Percentiles rank a stretch among this genome's conserved stretches.
Evolutionary conservation across 2,329 filamentous ascomycete species (phyloP).

Genomic region (Anthostomella pinea): DNA sequence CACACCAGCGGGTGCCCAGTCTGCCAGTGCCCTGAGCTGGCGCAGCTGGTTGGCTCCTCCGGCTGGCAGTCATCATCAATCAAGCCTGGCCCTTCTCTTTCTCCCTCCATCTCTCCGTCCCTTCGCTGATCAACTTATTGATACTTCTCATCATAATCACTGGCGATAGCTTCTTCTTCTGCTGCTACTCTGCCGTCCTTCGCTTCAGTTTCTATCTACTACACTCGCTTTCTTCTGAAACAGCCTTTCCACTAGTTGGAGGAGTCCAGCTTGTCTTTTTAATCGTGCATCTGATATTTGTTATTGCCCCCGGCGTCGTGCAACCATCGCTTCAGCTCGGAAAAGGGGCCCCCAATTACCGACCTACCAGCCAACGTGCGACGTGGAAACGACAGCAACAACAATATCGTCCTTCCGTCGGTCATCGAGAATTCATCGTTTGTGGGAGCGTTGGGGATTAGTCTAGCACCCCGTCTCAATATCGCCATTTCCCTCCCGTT

Average conservation of each 20-base stretch:
- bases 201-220: conserved; percentile 22
- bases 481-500: conserved; percentile 10
- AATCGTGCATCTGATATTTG: conserved; percentile 16
- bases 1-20: too few relatives aligned
- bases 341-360: conserved; percentile 10
- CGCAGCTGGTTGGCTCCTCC: too few relatives aligned
- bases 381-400: too few relatives aligned
- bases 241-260: conserved; percentile 15
- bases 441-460: too few relatives aligned
- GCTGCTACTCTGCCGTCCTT: conserved; percentile 21
- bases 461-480: too few relatives aligned
- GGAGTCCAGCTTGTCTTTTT: conserved; percentile 19
- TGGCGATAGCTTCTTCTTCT: conserved; percentile 5
- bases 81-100: conserved; percentile 7
- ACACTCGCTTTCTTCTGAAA: conserved; percentile 25
- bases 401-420: conserved; percentile 3
- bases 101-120: conserved; percentile 14
- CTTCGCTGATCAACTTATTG: conserved; percentile 19
- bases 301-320: conserved; percentile 17
- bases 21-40: too few relatives aligned
- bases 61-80: too few relatives aligned
- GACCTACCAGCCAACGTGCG: conserved; percentile 9
- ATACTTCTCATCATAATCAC: conserved; percentile 6
- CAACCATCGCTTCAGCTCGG: conserved; percentile 14
- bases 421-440: conserved; percentile 8